phyloP scores from a whole-genome alignment of 2,329 filamentous ascomycete genomes.

The Xylaria sp. region DNA sequence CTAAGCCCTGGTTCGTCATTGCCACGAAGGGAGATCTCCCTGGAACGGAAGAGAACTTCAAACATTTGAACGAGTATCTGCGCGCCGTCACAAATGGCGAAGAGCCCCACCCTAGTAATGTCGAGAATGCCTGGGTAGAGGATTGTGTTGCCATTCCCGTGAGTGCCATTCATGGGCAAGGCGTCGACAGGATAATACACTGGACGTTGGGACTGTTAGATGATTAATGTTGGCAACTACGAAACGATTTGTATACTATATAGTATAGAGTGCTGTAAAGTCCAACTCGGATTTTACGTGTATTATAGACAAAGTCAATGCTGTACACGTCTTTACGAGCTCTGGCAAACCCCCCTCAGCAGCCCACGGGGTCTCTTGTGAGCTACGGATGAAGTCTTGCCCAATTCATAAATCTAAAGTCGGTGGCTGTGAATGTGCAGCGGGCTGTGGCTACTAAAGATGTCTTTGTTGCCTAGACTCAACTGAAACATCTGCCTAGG shows the following conservation, averaged over 20 bases:
- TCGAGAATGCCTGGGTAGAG: slow-evolving; percentile 66
- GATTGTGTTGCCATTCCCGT: slow-evolving; percentile 81
- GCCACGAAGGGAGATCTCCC: slow-evolving; percentile 91
- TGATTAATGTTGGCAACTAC: slow-evolving; percentile 45
- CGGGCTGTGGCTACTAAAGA: neutral
- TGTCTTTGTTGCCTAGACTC: neutral
- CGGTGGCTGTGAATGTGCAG: neutral
- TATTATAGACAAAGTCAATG: slow-evolving; percentile 9
- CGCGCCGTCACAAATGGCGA: slow-evolving; percentile 70
- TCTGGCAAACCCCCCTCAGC: neutral
- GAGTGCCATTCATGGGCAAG: slow-evolving; percentile 88
- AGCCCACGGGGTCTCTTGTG: neutral
- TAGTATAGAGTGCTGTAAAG: neutral
- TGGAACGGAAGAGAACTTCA: slow-evolving; percentile 82
- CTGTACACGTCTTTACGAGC: neutral
- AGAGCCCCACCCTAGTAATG: slow-evolving; percentile 77
- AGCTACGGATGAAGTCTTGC: slow-evolving; percentile 10
- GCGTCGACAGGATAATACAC: slow-evolving; percentile 78
- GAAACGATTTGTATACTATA: slow-evolving; percentile 7
- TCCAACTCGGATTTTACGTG: neutral
- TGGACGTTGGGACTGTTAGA: slow-evolving; percentile 77
- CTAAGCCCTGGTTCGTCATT: slow-evolving; percentile 96
- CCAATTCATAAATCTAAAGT: neutral
- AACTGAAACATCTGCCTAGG: too few species aligned
- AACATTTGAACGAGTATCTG: slow-evolving; percentile 75